Percentiles rank a stretch among this genome's conserved stretches.
phyloP scores from a whole-genome alignment of 495 filamentous ascomycete genomes.

The Pyronema domesticum region DNA sequence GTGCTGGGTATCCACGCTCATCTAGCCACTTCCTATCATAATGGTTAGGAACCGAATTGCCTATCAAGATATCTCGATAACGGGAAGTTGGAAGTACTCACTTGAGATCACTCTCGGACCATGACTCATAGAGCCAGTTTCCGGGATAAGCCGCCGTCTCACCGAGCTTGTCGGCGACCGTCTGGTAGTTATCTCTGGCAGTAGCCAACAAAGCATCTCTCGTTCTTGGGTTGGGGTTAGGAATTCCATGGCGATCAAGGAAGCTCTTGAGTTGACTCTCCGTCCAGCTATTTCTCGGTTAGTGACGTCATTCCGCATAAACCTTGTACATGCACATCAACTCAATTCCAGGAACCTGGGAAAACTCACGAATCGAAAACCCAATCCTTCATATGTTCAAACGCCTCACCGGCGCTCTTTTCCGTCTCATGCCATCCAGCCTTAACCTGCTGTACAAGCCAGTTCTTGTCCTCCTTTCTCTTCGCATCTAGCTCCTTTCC shows the following conservation, averaged over 20 bases:
- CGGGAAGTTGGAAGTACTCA: constrained; percentile 30
- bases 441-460: constrained; percentile 50
- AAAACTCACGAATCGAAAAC: constrained; percentile 70
- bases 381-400: constrained; percentile 65
- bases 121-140: constrained; percentile 85
- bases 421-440: constrained; percentile 55
- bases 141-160: constrained; percentile 74
- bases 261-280: constrained; percentile 83
- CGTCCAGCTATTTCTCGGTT: constrained; percentile 42
- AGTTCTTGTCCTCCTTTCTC: constrained; percentile 44
- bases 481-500: constrained; percentile 48
- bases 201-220: constrained; percentile 65
- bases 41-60: background rate
- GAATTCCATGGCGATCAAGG: constrained; percentile 72
- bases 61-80: background rate
- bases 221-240: constrained; percentile 66
- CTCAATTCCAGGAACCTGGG: constrained; percentile 8
- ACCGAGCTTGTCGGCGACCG: constrained; percentile 61
- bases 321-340: background rate
- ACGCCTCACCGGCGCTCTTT: constrained; percentile 51
- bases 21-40: constrained; percentile 54
- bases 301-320: constrained; percentile 11
- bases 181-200: constrained; percentile 64
- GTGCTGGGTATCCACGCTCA: constrained; percentile 68
- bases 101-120: constrained; percentile 61